These are phyloP conservation scores for Ascochyta rabiei DNA, from an alignment of 2,329 filamentous ascomycete genomes.

Conservation along the genomic window DNA sequence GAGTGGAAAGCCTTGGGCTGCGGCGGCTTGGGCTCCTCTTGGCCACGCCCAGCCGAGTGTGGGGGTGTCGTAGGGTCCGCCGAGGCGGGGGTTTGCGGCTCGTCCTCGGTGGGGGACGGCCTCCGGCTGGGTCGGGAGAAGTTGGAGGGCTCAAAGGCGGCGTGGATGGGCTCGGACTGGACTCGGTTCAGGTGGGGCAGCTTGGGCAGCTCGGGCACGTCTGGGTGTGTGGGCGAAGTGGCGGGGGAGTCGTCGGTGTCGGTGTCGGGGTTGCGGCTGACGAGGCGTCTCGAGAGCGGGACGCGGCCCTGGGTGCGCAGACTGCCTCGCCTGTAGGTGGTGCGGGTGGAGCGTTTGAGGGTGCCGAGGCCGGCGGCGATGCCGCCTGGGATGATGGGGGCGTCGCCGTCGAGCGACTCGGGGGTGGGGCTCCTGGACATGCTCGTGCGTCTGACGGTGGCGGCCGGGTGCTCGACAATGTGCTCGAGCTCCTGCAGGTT, in stretches of 20 bases:
- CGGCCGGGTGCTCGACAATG: constrained; percentile 79
- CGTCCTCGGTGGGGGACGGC: constrained; percentile 29
- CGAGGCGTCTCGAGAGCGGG: constrained; percentile 74
- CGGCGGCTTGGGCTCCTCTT: constrained; percentile 42
- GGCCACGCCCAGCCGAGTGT: constrained; percentile 27
- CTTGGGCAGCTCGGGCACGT: constrained; percentile 43
- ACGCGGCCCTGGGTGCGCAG: constrained; percentile 77
- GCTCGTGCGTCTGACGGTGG: constrained; percentile 73
- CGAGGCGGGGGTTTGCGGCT: constrained; percentile 35
- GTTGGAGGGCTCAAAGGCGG: constrained; percentile 51
- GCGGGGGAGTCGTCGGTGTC: constrained; percentile 61
- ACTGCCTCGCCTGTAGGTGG: constrained; percentile 89
- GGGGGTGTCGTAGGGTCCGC: constrained; percentile 31
- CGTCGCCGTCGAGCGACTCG: constrained; percentile 63
- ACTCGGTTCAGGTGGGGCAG: constrained; percentile 63
- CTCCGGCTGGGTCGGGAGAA: constrained; percentile 63
- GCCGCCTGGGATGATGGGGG: constrained; percentile 81
- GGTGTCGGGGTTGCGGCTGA: constrained; percentile 66
- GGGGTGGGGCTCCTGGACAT: constrained; percentile 51
- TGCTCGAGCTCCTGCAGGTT: constrained; percentile 74
- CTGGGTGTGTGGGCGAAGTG: constrained; percentile 55
- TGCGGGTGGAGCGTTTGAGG: constrained; percentile 86
- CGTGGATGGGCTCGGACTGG: constrained; percentile 70
- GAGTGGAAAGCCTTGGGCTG: constrained; percentile 61
- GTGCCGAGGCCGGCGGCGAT: constrained; percentile 78